Evolutionary conservation across 306 rosid genomes (phyloP), one percentile per base, ranked within the genome.

Genomic region (Cotoneaster glaucophyllus): DNA sequence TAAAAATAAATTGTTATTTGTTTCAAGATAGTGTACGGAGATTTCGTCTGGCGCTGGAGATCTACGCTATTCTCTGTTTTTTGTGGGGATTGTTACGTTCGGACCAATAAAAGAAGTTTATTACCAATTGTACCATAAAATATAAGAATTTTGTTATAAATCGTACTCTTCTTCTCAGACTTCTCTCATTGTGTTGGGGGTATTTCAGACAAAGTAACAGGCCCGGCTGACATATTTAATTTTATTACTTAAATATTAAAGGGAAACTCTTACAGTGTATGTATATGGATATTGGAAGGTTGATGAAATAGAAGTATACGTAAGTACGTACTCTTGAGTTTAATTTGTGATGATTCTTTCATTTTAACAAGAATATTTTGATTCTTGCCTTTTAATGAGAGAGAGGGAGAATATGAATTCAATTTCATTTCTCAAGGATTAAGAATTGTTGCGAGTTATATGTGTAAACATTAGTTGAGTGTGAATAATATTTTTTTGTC

Each of bases 151-250:
- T 58, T n/a, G 26, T 73, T 43, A 24, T 17, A 2, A 22, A 32
- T 34, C 34, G 71, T 68, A 66, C 48, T 11, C 44, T 13, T 5
- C 18, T 71, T 69, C n/a, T n/a, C n/a, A n/a, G n/a, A n/a, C n/a
- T n/a, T n/a, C 32, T 39, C 62, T 65, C 32, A 14, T 19, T 5
- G 18, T 71, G 74, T 12, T 61, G 68, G 67, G 44, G 48, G 37
- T n/a, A 48, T 52, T 56, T 65, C 81, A 57, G 78, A 76, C 69
- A 77, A 21, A 64, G 77, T 67, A 37, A 59, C 70, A 34, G 19
- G 52, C 4, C 9, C 1, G 3, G 28, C 32, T 4, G 25, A 11
- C 43, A 28, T 64, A 31, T 62, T 50, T 50, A 2, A 50, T 50
- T 37, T 37, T 37, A 37, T 7, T 37, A 37, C 41, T 37, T 37